phyloP scores from a whole-genome alignment of 2,329 filamentous ascomycete species.

The Penicillium decumbens region DNA sequence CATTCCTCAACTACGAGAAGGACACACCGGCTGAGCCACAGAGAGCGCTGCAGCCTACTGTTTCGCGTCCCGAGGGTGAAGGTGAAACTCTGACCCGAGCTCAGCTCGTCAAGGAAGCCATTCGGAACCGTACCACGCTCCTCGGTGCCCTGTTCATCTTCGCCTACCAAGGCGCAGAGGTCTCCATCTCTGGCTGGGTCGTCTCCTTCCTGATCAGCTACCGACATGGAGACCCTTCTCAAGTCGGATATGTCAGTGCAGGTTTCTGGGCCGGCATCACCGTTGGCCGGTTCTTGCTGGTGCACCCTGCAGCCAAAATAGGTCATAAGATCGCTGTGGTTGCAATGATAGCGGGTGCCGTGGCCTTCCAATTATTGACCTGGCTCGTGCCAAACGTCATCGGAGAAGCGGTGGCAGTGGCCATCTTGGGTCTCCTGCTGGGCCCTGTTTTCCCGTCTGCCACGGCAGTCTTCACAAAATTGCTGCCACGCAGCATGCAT shows the following conservation, averaged over 20 bases:
- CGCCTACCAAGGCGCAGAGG: slow-evolving; percentile 78
- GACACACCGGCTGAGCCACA: slow-evolving; percentile 50
- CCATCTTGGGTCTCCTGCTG: slow-evolving; percentile 67
- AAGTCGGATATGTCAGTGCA: slow-evolving; percentile 74
- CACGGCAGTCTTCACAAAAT: slow-evolving; percentile 57
- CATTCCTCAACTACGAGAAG: slow-evolving; percentile 65
- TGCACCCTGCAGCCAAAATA: slow-evolving; percentile 59
- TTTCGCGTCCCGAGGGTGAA: slow-evolving; percentile 37
- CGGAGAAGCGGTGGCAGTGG: slow-evolving; percentile 62
- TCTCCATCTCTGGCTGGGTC: slow-evolving; percentile 79
- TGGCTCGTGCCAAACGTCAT: slow-evolving; percentile 75
- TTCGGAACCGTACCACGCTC: slow-evolving; percentile 58
- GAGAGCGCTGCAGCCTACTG: slow-evolving; percentile 42
- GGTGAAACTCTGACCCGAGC: slow-evolving; percentile 24
- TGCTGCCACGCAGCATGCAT: slow-evolving; percentile 37
- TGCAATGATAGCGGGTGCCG: slow-evolving; percentile 56
- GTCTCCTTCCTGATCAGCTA: slow-evolving; percentile 76
- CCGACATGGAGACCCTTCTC: slow-evolving; percentile 63
- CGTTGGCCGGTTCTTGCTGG: slow-evolving; percentile 67
- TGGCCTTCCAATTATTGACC: slow-evolving; percentile 67
- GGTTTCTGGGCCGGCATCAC: slow-evolving; percentile 69
- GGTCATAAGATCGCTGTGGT: slow-evolving; percentile 69
- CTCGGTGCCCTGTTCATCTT: slow-evolving; percentile 79
- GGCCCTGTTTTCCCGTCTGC: slow-evolving; percentile 77
- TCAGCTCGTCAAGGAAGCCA: slow-evolving; percentile 44